Evolutionary conservation across 2,329 filamentous ascomycete species (phyloP).

Genomic region (Cercospora sp.): DNA sequence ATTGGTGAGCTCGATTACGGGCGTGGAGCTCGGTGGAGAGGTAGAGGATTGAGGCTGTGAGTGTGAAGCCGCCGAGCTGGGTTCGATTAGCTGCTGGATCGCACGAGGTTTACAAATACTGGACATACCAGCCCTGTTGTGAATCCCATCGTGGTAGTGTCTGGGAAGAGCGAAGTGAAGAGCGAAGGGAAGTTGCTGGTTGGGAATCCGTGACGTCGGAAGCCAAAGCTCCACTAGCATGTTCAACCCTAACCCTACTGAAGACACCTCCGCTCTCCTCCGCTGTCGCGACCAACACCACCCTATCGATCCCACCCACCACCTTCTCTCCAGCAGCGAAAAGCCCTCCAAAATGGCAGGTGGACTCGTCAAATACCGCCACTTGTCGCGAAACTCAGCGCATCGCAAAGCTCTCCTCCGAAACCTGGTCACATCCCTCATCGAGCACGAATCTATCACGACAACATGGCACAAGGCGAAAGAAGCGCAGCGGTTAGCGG

Average conservation of each 20-base stretch:
- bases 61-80: constrained; percentile 53
- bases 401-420: constrained; percentile 91
- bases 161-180: not conserved
- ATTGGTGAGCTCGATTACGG: constrained; percentile 49
- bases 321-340: not conserved
- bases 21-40: constrained; percentile 46
- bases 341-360: constrained; percentile 68
- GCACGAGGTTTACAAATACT: not conserved
- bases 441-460: constrained; percentile 88
- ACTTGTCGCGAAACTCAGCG: constrained; percentile 79
- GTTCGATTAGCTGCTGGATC: not conserved
- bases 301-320: not conserved
- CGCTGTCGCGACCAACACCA: constrained; percentile 2
- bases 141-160: constrained; percentile 44
- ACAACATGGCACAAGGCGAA: constrained; percentile 98
- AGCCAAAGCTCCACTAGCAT: not conserved
- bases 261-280: constrained; percentile 7
- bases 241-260: not conserved
- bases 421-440: constrained; percentile 92
- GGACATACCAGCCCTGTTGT: constrained; percentile 52
- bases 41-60: constrained; percentile 49
- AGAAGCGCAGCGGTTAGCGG: constrained; percentile 88
- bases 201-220: constrained; percentile 5
- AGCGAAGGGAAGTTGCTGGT: not conserved
- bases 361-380: constrained; percentile 81